Evolutionary conservation across 1,139 yeast species (phyloP).

Genomic region (Hyphopichia pseudoburtonii): DNA sequence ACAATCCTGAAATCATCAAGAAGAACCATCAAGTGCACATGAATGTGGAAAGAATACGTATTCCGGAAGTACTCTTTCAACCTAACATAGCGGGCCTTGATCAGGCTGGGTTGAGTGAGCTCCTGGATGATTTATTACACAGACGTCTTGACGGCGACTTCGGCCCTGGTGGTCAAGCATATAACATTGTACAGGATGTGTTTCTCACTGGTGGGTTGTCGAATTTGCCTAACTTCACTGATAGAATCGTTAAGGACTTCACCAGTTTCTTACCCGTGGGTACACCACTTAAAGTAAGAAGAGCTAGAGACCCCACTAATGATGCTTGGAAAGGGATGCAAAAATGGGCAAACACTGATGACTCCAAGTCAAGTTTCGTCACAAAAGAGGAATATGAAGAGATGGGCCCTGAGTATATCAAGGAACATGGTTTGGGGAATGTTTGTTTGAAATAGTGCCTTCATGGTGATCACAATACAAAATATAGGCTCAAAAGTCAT

Average conservation of each 20-base stretch:
- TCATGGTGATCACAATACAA: too few relatives aligned
- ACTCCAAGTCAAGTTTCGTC: constrained; percentile 51
- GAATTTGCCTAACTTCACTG: constrained; percentile 60
- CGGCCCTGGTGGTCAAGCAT: constrained; percentile 53
- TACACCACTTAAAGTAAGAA: constrained; percentile 58
- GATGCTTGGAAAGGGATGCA: constrained; percentile 98
- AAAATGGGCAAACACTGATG: constrained; percentile 60
- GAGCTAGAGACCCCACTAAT: constrained; percentile 63
- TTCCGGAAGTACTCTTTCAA: constrained; percentile 89
- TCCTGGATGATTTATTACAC: constrained; percentile 65
- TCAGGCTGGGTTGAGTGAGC: constrained; percentile 87
- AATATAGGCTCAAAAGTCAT: too few relatives aligned
- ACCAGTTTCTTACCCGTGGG: constrained; percentile 70
- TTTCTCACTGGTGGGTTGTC: constrained; percentile 89
- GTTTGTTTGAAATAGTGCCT: constrained; percentile 30
- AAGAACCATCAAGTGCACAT: constrained; percentile 79
- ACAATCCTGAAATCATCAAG: constrained; percentile 43
- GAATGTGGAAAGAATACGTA: constrained; percentile 86
- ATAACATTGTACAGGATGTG: constrained; percentile 57
- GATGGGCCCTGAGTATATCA: constrained; percentile 84
- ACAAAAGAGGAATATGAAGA: constrained; percentile 79
- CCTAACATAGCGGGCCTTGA: constrained; percentile 96
- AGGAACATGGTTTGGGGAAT: constrained; percentile 84
- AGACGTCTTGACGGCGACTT: constrained; percentile 58
- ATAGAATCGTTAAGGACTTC: constrained; percentile 67